Percentiles rank a stretch among this genome's conserved stretches.
Evolutionary conservation across 1,284 basidiomycete genomes (phyloP).

Genomic region (Puccinia coronata): DNA sequence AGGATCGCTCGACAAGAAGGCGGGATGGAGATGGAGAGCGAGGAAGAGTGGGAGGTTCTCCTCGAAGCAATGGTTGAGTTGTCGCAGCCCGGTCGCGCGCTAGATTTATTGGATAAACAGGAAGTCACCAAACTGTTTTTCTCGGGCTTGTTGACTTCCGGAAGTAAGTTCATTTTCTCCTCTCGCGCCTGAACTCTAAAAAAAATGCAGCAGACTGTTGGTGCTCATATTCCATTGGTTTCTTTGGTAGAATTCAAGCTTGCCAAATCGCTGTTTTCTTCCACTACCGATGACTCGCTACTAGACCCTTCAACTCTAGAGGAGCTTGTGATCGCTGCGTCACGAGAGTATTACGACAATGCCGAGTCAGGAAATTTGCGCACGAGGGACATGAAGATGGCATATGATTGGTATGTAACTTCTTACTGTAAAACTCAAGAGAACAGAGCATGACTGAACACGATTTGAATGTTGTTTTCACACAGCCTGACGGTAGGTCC

Average conservation of each 20-base stretch:
- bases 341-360: constrained; percentile 88
- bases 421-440: neutral
- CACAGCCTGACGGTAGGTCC: constrained; percentile 74
- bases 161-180: constrained; percentile 66
- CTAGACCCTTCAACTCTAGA: constrained; percentile 67
- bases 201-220: neutral
- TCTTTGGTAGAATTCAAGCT: constrained; percentile 72
- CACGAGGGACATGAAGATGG: constrained; percentile 88
- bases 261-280: constrained; percentile 69
- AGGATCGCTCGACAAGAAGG: constrained; percentile 75
- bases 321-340: constrained; percentile 74
- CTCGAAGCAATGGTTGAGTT: constrained; percentile 86
- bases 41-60: constrained; percentile 78
- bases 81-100: constrained; percentile 71
- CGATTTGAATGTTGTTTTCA: neutral
- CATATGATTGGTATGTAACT: constrained; percentile 79
- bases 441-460: neutral
- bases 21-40: constrained; percentile 63
- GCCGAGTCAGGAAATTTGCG: constrained; percentile 86
- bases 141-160: constrained; percentile 75
- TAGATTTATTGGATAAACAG: constrained; percentile 70
- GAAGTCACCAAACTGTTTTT: constrained; percentile 79
- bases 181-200: neutral
- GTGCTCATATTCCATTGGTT: neutral
- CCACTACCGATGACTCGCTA: constrained; percentile 64